Percentiles rank a stretch among this genome's conserved stretches.
These are phyloP conservation scores for Trichothecium sympodiale DNA, from an alignment of 2,329 filamentous ascomycete species.

Conservation along the genomic window DNA sequence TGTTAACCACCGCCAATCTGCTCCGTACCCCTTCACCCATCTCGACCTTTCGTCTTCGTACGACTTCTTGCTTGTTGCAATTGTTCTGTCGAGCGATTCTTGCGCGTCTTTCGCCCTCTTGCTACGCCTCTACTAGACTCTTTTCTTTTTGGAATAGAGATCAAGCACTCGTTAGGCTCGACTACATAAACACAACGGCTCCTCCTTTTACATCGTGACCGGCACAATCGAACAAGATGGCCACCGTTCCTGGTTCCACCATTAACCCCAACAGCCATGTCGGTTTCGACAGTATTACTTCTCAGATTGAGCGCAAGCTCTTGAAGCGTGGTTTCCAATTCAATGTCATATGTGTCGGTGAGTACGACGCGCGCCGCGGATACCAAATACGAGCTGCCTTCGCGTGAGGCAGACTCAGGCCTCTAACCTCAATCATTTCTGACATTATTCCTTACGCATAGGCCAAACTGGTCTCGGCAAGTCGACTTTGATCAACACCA, in stretches of 20 bases:
- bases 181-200: background rate
- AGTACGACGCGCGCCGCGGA: conserved; percentile 27
- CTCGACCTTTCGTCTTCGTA: conserved; percentile 1
- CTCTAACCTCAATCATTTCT: conserved; percentile 4
- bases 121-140: background rate
- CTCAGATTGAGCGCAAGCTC: conserved; percentile 98
- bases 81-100: background rate
- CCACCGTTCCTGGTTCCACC: conserved; percentile 56
- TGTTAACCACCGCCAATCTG: conserved; percentile 1
- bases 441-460: conserved; percentile 25
- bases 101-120: background rate
- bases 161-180: background rate
- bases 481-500: conserved; percentile 98
- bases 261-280: conserved; percentile 95
- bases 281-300: conserved; percentile 99
- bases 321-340: conserved; percentile 99
- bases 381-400: background rate
- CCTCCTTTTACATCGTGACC: background rate
- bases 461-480: conserved; percentile 98
- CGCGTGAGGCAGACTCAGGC: background rate
- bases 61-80: conserved; percentile 2
- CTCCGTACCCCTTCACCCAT: background rate
- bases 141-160: conserved; percentile 9
- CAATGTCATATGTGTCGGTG: conserved; percentile 99
- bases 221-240: conserved; percentile 28